Base-by-base conservation (phyloP, 345 rosid genomes). In the Jatropha curcas region DNA sequence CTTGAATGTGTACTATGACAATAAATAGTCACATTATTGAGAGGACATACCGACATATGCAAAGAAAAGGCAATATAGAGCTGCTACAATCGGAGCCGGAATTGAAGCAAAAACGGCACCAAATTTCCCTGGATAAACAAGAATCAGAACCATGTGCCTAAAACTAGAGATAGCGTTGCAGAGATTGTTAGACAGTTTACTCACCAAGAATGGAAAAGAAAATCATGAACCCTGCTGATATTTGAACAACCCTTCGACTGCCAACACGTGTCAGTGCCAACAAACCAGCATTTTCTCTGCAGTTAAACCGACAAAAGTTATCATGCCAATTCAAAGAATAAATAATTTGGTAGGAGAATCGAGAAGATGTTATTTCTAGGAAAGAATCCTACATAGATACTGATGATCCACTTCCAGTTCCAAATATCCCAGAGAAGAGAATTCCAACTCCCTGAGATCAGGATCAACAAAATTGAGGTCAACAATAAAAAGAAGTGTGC, bases 241-340 rank as follows among this genome's bases (percentile, higher is more conserved):
- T 94, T 74, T 94, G 98, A 67, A 94, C 92, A 20, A 94, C 98
- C 58, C 98, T 88, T 82, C 98, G 76, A 74, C 96, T 94, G 63
- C 98, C 98, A 50, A 94, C 91, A 0, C 84, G 88, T 14, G 98
- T 94, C 58, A 92, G 67, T 30, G 98, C 98, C 67, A 94, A 81
- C 82, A 94, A 72, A 65, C 98, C 98, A 1, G 93, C 95, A 82
- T 93, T 93, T 79, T 91, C 98, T 33, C 98, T 93, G 82, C 85
- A 74, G n/a, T 74, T 74, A 34, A 60, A 60, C 41, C 67, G 41
- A 59, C 35, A 31, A 41, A 72, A 43, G 13, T 51, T 46, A 25
- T 41, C 39, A 63, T 70, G 65, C 66, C 30, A 52, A 41, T 60
- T 52, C 4, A 22, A 60, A 4, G 39, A 1, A n/a, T 14, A 51